Conservation (phyloP, 2,329 filamentous ascomycete species). For the Metarhizium album region DNA sequence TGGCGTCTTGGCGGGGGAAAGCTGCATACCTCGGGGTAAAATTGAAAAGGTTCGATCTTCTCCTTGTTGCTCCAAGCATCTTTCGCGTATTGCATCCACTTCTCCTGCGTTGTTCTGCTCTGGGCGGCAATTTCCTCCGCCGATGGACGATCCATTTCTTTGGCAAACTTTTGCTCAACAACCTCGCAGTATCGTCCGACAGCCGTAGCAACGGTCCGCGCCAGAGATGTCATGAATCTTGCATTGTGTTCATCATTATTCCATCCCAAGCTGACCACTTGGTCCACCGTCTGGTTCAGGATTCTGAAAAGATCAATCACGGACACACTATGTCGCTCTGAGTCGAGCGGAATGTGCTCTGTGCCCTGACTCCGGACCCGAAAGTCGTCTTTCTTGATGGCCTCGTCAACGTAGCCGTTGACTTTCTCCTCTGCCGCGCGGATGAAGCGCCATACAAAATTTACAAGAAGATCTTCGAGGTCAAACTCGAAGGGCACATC, state of each 20-base stretch:
- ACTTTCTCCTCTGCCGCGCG: conserved; percentile 68
- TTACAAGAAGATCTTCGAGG: conserved; percentile 73
- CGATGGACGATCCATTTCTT: conserved; percentile 86
- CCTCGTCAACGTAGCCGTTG: conserved; percentile 75
- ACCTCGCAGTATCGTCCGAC: conserved; percentile 86
- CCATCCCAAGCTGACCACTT: conserved; percentile 80
- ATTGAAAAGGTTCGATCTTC: conserved; percentile 92
- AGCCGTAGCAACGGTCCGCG: conserved; percentile 73
- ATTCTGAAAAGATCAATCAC: conserved; percentile 88
- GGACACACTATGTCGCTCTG: conserved; percentile 84
- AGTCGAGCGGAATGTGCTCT: conserved; percentile 56
- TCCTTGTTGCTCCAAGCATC: conserved; percentile 89
- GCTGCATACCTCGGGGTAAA: conserved; percentile 69
- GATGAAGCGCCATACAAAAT: conserved; percentile 97
- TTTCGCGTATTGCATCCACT: conserved; percentile 85
- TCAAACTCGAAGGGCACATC: conserved; percentile 71
- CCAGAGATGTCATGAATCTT: conserved; percentile 90
- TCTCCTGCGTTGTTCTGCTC: conserved; percentile 76
- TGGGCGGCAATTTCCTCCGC: conserved; percentile 75
- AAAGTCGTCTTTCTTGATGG: conserved; percentile 84
- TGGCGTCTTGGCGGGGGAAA: not conserved
- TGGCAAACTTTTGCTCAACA: conserved; percentile 72
- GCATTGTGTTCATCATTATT: conserved; percentile 88
- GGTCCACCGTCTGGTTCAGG: conserved; percentile 85
- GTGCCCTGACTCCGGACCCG: conserved; percentile 57